Conservation (phyloP, 495 filamentous ascomycete species). For the Bacidia gigantensis region DNA sequence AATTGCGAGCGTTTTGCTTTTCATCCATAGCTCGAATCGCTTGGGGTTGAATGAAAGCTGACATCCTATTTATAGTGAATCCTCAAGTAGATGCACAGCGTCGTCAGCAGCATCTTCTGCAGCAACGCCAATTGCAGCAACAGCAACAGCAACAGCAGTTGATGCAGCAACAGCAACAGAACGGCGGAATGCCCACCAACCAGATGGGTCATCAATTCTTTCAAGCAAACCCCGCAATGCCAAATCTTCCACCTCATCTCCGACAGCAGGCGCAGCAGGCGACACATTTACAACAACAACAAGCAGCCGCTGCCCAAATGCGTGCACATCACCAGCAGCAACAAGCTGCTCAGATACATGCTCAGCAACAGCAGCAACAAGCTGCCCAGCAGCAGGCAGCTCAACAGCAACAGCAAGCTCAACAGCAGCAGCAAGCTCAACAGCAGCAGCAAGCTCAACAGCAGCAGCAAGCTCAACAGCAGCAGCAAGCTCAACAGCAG, state of each 20-base stretch:
- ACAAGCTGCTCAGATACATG: conserved; percentile 29
- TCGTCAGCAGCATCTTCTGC: background rate
- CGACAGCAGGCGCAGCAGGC: conserved; percentile 34
- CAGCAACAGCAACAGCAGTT: conserved; percentile 31
- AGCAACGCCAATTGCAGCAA: conserved; percentile 18
- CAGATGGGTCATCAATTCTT: conserved; percentile 40
- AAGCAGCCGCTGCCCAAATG: conserved; percentile 29
- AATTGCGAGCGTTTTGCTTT: no score
- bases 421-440: conserved; percentile 4
- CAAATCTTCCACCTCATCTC: conserved; percentile 7
- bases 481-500: conserved; percentile 25
- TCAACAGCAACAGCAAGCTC: no score
- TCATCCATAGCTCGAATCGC: no score
- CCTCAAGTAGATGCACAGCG: background rate
- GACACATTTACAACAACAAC: conserved; percentile 34
- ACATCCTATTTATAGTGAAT: conserved; percentile 6
- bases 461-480: conserved; percentile 2
- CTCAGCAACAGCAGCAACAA: conserved; percentile 29
- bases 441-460: conserved; percentile 6
- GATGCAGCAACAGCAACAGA: conserved; percentile 38
- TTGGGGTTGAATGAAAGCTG: background rate
- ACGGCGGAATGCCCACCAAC: conserved; percentile 38
- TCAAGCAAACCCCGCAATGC: conserved; percentile 41
- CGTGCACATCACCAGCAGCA: conserved; percentile 26
- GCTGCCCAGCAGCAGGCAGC: background rate